phyloP scores from a whole-genome alignment of 768 basidiomycete species.

The Austroboletus eburneus region DNA sequence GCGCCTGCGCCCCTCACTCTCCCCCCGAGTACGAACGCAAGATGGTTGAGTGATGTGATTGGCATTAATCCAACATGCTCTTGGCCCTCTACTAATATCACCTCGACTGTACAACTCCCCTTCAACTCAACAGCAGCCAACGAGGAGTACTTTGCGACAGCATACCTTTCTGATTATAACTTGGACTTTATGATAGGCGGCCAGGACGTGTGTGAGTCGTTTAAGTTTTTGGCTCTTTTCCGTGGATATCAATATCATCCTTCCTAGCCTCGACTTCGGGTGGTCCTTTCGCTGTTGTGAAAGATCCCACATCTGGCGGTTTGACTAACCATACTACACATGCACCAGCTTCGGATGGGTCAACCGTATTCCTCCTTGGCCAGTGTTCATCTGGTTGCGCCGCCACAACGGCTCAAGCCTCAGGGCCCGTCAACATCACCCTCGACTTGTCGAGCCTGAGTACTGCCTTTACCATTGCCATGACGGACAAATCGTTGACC shows the following conservation, averaged over 20 bases:
- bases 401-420: too few relatives aligned
- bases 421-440: neutral
- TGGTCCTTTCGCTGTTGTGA: conserved; percentile 3
- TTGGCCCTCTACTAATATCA: conserved; percentile 28
- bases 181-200: conserved; percentile 18
- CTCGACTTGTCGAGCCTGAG: conserved; percentile 14
- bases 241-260: neutral
- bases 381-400: conserved; percentile 21
- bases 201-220: conserved; percentile 6
- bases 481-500: conserved; percentile 17
- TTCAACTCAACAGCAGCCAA: conserved; percentile 2
- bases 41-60: conserved; percentile 28
- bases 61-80: conserved; percentile 25
- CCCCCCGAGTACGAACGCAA: conserved; percentile 14
- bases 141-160: conserved; percentile 4
- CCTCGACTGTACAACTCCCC: conserved; percentile 8
- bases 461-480: conserved; percentile 9
- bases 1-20: conserved; percentile 19
- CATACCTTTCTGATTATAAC: conserved; percentile 13
- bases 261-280: neutral
- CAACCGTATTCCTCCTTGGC: conserved; percentile 19
- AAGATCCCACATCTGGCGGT: neutral
- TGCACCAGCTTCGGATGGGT: conserved; percentile 15
- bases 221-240: neutral
- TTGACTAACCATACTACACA: conserved; percentile 24